These are phyloP conservation scores for Aureobasidium uvarum DNA, from an alignment of 2,329 filamentous ascomycete genomes.

Conservation along the genomic window DNA sequence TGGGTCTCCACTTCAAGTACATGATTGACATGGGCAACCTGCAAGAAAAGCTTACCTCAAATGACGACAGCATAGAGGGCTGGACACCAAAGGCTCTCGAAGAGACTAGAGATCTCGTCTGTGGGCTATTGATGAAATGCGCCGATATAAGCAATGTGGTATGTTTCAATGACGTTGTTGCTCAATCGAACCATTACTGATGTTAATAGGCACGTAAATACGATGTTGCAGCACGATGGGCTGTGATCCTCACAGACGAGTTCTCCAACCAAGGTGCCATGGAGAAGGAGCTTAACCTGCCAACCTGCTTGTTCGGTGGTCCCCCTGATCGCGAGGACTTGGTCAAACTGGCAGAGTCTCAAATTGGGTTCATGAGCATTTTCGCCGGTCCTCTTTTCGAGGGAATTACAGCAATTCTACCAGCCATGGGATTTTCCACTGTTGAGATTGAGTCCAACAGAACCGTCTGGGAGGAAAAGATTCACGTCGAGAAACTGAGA, in stretches of 20 bases:
- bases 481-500: conserved; percentile 62
- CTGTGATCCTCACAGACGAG: conserved; percentile 89
- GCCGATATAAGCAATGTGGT: conserved; percentile 98
- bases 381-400: conserved; percentile 92
- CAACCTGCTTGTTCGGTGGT: conserved; percentile 76
- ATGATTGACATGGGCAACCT: conserved; percentile 84
- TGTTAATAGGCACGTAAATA: conserved; percentile 70
- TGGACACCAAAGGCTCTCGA: conserved; percentile 77
- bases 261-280: conserved; percentile 91
- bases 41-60: conserved; percentile 71
- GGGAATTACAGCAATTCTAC: conserved; percentile 80
- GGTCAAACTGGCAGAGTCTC: conserved; percentile 77
- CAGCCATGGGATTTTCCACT: conserved; percentile 78
- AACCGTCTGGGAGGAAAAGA: conserved; percentile 65
- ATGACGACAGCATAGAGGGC: conserved; percentile 60
- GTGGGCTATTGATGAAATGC: conserved; percentile 92
- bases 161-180: conserved; percentile 45
- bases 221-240: conserved; percentile 82
- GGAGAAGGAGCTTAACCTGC: conserved; percentile 83
- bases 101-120: conserved; percentile 76
- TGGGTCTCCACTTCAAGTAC: conserved; percentile 96
- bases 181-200: background rate
- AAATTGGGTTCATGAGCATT: conserved; percentile 94
- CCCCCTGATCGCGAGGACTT: conserved; percentile 80
- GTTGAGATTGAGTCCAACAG: conserved; percentile 79